Evolutionary conservation across 1,284 basidiomycete species (phyloP), one percentile per base, ranked within the genome.

Genomic region (Ustilago curta): DNA sequence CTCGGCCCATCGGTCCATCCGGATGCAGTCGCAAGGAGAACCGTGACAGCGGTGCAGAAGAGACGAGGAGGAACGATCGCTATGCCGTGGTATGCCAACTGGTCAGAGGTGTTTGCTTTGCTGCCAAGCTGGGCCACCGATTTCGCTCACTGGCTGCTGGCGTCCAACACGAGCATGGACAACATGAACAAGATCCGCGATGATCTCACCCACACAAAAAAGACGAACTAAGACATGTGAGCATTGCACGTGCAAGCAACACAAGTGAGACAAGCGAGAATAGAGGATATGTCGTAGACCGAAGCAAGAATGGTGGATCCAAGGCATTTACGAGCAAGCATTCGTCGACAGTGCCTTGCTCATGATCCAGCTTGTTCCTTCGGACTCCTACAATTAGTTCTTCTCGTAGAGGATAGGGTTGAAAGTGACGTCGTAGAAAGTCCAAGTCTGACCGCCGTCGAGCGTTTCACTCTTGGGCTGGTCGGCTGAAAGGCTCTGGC

Each of bases 81-180:
- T 2, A 23, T 75, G 39, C 80, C 80, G 8, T 78, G 75, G 77
- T 80, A 80, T 43, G 81, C 76, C 2, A 64, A 76, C 16, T 79
- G 73, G 73, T 67, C 76, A 4, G 78, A 79, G 19, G 35, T 58
- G 2, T 54, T 81, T 29, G 60, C 64, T 12, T 35, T 79, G n/a
- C 40, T 81, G 2, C 79, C 79, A 6, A 69, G 63, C 32, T 79
- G 72, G 72, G 68, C 59, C 4, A 55, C 54, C 25, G 72, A 76
- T 45, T 44, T 70, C 35, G 57, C 64, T 4, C 67, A 70, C 27
- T 76, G 68, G 72, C 9, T 68, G 48, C 44, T 70, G 8, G 72
- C 60, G 4, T 59, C 72, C 37, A 63, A 76, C 21, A 61, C 50
- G 19, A 70, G 64, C 51, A 70, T 76, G 67, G 63, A 59, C 12